Evolutionary conservation across 768 basidiomycete species (phyloP), one percentile per base, ranked within the genome.

Genomic region (Hericium coralloides): DNA sequence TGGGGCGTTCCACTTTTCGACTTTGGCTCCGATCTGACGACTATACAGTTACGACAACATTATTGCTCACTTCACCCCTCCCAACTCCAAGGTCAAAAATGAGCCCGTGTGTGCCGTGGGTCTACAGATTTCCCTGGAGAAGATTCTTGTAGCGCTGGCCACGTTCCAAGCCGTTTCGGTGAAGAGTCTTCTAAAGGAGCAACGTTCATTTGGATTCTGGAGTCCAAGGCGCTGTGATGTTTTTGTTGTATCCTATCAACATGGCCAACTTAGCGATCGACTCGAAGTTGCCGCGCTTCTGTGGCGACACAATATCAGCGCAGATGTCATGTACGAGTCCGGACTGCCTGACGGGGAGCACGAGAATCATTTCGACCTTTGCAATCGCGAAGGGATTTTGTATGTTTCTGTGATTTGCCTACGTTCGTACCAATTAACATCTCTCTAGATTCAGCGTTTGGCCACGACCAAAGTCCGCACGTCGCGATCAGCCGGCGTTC

Each of bases 221-320:
- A 89, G 88, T 68, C 91, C 91, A n/a, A 79, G 90, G 15, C 76
- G 89, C 39, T 92, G 92, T 62, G 91, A 93, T 60, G 91, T 93
- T 12, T 93, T 92, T 60, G 77, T 93, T 12, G 81, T 91, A 25
- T 89, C 89, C 0, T 89, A 85, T 58, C 83, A 88, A 59, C 74
- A 82, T 8, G 90, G 91, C 10, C 78, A 84, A 64, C 72, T 93
- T 38, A 81, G 84, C 59, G 91, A 92, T 53, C 78, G 91, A 45
- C 76, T 93, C 17, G 88, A 92, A 63, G 79, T 91, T 2, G 87
- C 83, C 12, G 74, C 88, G 0, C 79, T 85, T 52, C 72, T 93
- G 37, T 93, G 91, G 91, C 78, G 83, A 64, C 76, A 91, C 63
- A 82, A 81, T 52, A 92, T 92, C 66, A 91, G 89, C 61, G 85